Conservation (phyloP, 176 grass and related monocot genomes). For the Phyllostachys edulis region DNA sequence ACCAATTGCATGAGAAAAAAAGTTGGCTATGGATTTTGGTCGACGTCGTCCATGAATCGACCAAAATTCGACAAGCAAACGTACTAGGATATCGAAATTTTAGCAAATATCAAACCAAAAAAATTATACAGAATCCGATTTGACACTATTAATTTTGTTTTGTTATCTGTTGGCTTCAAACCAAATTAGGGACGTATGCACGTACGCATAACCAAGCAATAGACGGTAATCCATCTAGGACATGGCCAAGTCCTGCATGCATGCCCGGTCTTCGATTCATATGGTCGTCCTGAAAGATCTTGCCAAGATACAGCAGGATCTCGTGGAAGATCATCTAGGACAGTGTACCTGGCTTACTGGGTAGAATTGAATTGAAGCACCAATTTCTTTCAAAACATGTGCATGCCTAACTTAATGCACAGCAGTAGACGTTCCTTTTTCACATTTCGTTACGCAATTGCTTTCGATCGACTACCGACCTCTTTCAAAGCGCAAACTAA, state of each 20-base stretch:
- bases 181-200: neutral
- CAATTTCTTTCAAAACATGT: neutral
- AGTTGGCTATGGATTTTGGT: neutral
- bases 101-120: too few species aligned
- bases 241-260: neutral
- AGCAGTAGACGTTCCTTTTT: neutral
- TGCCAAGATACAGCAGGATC: constrained; percentile 29
- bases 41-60: too few species aligned
- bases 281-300: constrained; percentile 39
- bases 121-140: too few species aligned
- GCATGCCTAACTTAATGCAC: neutral
- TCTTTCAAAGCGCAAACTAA: neutral
- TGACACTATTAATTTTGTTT: too few species aligned
- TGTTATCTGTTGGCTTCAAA: too few species aligned
- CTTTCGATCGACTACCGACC: neutral
- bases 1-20: neutral
- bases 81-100: too few species aligned
- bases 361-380: neutral
- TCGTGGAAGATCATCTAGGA: neutral
- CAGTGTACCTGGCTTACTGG: neutral
- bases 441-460: constrained; percentile 8
- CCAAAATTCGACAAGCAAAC: neutral
- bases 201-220: neutral
- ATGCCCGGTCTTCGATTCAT: constrained; percentile 15
- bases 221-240: neutral